Conservation (phyloP, 306 rosid genomes). For the Rubus idaeus region DNA sequence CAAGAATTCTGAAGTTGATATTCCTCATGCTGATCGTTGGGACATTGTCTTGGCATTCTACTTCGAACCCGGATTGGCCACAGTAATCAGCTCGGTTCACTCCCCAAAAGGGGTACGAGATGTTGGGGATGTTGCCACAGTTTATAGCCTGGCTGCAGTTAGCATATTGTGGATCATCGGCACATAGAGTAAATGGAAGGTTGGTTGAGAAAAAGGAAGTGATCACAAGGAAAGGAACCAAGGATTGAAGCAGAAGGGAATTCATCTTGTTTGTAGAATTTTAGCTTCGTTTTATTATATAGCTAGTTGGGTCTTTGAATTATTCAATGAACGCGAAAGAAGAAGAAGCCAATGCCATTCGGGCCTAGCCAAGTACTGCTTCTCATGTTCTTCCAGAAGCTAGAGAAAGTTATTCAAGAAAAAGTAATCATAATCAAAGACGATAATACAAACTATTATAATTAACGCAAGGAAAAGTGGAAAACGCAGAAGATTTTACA, state of each 20-base stretch:
- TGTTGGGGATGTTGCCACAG: neutral
- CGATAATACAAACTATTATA: neutral
- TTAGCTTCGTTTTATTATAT: neutral
- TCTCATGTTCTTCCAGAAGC: neutral
- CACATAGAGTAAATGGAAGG: neutral
- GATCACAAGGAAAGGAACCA: neutral
- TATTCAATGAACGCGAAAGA: no score
- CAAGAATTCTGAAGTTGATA: neutral
- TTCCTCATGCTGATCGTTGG: neutral
- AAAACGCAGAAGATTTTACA: neutral
- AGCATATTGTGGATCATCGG: neutral
- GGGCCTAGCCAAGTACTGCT: neutral
- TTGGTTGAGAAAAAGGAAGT: neutral
- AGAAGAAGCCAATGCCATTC: neutral
- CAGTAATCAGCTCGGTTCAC: conserved; percentile 5
- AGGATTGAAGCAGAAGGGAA: neutral
- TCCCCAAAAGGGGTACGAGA: conserved; percentile 28
- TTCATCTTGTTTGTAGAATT: neutral
- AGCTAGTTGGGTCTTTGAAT: neutral
- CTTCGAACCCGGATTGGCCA: conserved; percentile 6
- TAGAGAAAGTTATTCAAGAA: no score
- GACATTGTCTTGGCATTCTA: neutral
- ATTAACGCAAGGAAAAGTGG: neutral
- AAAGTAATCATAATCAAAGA: no score
- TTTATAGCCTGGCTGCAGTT: conserved; percentile 1